Evolutionary conservation across 169 alveolate species (phyloP), one percentile per base, ranked within the genome.

Genomic region (Cryptosporidium parvum): DNA sequence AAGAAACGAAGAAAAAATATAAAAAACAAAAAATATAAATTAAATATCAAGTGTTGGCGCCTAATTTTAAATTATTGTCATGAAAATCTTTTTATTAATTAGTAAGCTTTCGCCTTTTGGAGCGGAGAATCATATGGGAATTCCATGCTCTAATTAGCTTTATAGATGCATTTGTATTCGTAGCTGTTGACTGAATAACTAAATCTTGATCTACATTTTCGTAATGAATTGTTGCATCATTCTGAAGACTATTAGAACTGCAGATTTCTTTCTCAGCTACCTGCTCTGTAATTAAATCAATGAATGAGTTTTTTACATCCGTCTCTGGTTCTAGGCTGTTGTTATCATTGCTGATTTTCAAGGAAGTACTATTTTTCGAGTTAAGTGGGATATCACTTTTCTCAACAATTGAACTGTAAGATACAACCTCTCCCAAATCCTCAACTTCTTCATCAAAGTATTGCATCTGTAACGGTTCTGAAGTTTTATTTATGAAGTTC

Each of bases 121-220:
- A 70, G 26, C 85, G 85, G 3, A 70, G 37, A 26, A 23, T 26
- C 44, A n/a, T 26, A 29, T 70, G 85, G 18, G 12, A 10, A 26
- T 70, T 44, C 85, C 85, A 70, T 9, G 85, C 62, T 26, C 33
- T 45, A 29, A 45, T 12, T 21, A 70, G n/a, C 58, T 18, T 70
- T 48, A 3, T 14, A 14, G 21, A 14, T 14, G 21, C 56, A 48
- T 14, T 14, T 3, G 12, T 16, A 2, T 48, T 21, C 4, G 7
- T 48, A 48, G 56, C 6, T 14, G 0, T 14, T 3, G 56, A 3
- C 4, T 48, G 23, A 48, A 48, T 48, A 14, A 0, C 7, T 48
- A 48, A 48, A 48, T 16, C 21, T 48, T 48, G 23, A 48, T 48
- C 21, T 12, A 48, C 0, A 48, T 48, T 16, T 2, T 48, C 12